These are phyloP conservation scores for Aspergillus tubingensis DNA, from an alignment of 2,329 filamentous ascomycete species.

Conservation along the genomic window DNA sequence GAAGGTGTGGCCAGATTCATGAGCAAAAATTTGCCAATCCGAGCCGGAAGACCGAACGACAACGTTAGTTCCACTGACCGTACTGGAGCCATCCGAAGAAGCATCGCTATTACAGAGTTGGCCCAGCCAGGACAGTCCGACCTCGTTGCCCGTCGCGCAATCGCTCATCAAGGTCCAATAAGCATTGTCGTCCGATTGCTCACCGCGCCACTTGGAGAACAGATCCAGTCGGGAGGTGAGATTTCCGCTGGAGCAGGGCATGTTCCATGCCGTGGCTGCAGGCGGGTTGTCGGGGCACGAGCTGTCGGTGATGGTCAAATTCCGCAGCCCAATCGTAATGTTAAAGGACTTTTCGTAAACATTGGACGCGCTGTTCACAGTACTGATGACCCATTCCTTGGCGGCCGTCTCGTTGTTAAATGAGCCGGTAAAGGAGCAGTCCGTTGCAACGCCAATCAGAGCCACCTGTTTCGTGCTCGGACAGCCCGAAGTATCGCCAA, in stretches of 20 bases:
- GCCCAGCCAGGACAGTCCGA: conserved; percentile 90
- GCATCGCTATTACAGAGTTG: conserved; percentile 71
- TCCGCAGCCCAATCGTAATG: conserved; percentile 86
- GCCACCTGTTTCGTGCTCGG: conserved; percentile 89
- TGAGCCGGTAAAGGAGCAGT: conserved; percentile 79
- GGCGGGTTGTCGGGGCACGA: conserved; percentile 72
- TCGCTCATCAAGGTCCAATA: conserved; percentile 90
- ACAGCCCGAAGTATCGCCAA: conserved; percentile 82
- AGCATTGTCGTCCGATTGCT: conserved; percentile 75
- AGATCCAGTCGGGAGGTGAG: conserved; percentile 80
- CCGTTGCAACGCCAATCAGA: conserved; percentile 85
- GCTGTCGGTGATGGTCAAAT: conserved; percentile 74
- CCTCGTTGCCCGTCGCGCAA: conserved; percentile 78
- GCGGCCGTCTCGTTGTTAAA: conserved; percentile 69
- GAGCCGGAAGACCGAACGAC: conserved; percentile 77
- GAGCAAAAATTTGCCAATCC: conserved; percentile 95
- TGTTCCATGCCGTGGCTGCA: conserved; percentile 77
- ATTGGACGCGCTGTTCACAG: conserved; percentile 83
- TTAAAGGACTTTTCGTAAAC: conserved; percentile 92
- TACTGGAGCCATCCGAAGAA: conserved; percentile 59
- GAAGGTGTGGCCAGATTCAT: conserved; percentile 92
- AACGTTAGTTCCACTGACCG: conserved; percentile 83
- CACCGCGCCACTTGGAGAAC: conserved; percentile 86
- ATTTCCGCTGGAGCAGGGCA: conserved; percentile 60
- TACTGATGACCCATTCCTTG: conserved; percentile 72